These are phyloP conservation scores for Didymella lethalis DNA, from an alignment of 2,329 filamentous ascomycete genomes.

Conservation along the genomic window DNA sequence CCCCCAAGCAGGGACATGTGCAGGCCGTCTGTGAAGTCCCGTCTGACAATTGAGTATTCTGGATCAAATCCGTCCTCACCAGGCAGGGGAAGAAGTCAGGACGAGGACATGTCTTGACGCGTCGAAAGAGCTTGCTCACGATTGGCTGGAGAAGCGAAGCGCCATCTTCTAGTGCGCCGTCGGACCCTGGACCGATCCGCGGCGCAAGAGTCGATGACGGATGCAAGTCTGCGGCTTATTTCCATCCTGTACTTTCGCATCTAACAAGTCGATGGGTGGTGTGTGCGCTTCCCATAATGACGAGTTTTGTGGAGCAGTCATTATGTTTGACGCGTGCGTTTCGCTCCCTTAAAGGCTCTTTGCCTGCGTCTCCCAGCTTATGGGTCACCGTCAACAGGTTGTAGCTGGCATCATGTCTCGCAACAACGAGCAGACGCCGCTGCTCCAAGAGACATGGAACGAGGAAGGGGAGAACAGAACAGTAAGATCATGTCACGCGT, in stretches of 20 bases:
- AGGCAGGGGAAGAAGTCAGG: neutral
- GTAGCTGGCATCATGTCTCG: conserved; percentile 27
- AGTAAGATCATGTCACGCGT: conserved; percentile 34
- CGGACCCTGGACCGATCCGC: conserved; percentile 12
- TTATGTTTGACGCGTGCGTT: conserved; percentile 15
- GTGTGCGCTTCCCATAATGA: conserved; percentile 15
- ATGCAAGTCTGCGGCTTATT: conserved; percentile 12
- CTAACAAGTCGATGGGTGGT: conserved; percentile 3
- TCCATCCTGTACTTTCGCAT: conserved; percentile 6
- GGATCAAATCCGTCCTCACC: neutral
- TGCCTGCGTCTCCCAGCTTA: neutral
- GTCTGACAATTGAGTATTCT: neutral
- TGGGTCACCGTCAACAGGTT: neutral
- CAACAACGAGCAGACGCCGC: conserved; percentile 51
- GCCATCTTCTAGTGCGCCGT: neutral
- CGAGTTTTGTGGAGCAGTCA: conserved; percentile 10
- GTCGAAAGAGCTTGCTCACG: neutral
- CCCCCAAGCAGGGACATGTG: neutral
- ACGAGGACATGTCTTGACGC: neutral
- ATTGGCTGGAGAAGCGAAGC: neutral
- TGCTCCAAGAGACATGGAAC: conserved; percentile 46
- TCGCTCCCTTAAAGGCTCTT: neutral
- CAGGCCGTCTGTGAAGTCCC: neutral
- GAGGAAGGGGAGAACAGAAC: conserved; percentile 45
- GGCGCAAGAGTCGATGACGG: conserved; percentile 17